Percentiles rank a stretch among this genome's conserved stretches.
These are phyloP conservation scores for Phaffia australis DNA, from an alignment of 768 basidiomycete species.

Conservation along the genomic window DNA sequence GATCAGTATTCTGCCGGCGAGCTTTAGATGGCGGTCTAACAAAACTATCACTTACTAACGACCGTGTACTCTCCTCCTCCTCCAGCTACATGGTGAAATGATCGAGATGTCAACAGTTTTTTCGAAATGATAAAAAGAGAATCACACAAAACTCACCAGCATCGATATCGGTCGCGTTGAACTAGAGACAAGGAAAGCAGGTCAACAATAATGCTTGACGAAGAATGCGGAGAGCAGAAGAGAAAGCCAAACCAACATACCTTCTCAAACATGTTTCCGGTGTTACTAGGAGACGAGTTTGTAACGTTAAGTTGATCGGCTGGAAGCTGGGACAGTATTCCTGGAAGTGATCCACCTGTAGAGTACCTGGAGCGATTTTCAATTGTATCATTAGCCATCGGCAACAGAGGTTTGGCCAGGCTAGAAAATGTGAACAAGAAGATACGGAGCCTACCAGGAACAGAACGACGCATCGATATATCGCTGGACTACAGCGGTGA, in stretches of 20 bases:
- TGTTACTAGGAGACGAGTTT: not conserved
- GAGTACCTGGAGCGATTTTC: constrained; percentile 49
- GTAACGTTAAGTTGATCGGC: constrained; percentile 21
- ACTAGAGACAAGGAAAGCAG: not conserved
- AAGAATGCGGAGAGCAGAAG: not conserved
- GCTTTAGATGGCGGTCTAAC: no score
- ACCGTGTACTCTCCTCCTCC: constrained; percentile 33
- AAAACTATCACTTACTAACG: not conserved
- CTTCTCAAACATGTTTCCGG: constrained; percentile 69
- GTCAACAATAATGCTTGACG: no score
- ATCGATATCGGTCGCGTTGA: constrained; percentile 46
- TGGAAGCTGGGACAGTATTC: constrained; percentile 58
- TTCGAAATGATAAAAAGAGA: no score
- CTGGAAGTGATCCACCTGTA: constrained; percentile 74
- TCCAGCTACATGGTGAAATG: constrained; percentile 25
- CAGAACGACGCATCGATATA: constrained; percentile 74
- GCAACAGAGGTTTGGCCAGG: constrained; percentile 8
- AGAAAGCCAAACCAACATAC: not conserved
- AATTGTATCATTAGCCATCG: not conserved
- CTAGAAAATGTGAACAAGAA: constrained; percentile 1
- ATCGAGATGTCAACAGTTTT: no score
- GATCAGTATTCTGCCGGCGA: no score
- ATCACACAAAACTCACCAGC: constrained; percentile 24
- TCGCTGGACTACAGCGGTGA: constrained; percentile 68
- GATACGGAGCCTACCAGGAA: constrained; percentile 53